Percentiles rank a stretch among this genome's conserved stretches.
These are phyloP conservation scores for Trichosanthes truncata DNA, from an alignment of 306 rosid genomes.

Conservation along the genomic window DNA sequence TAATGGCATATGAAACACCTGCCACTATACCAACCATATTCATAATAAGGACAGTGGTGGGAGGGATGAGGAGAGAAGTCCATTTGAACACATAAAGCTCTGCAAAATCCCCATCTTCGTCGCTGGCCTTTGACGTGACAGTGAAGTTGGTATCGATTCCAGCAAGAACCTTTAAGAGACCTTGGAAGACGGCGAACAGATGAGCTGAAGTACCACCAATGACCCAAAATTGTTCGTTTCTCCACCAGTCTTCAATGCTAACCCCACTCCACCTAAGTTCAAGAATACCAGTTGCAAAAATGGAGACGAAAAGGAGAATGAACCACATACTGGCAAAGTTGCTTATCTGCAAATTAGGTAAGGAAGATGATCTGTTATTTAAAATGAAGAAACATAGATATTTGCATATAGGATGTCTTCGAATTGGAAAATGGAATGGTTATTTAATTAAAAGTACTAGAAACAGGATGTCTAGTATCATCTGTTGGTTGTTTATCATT, in stretches of 20 bases:
- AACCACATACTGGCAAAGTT: constrained; percentile 99
- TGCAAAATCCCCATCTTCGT: constrained; percentile 57
- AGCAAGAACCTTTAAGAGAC: constrained; percentile 61
- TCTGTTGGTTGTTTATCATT: background rate
- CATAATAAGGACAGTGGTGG: constrained; percentile 59
- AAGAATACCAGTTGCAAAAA: constrained; percentile 81
- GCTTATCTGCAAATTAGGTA: constrained; percentile 60
- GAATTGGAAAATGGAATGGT: background rate
- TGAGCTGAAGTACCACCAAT: constrained; percentile 98
- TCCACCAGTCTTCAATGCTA: constrained; percentile 98
- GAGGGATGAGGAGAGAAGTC: constrained; percentile 73
- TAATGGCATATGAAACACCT: constrained; percentile 55
- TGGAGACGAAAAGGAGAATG: constrained; percentile 84
- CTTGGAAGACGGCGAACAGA: constrained; percentile 96
- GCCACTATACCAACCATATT: constrained; percentile 66
- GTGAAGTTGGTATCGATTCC: constrained; percentile 71
- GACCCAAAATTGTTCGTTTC: constrained; percentile 98
- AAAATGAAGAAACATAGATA: background rate
- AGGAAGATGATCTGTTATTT: constrained; percentile 2
- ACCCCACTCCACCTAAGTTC: constrained; percentile 99
- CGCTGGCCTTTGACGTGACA: constrained; percentile 62
- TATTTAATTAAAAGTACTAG: background rate
- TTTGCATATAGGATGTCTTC: background rate
- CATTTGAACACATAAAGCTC: constrained; percentile 73
- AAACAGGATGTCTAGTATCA: background rate